Evolutionary conservation across 192 early-diverging fungal genomes (phyloP).

Genomic region (Podila clonocystis): DNA sequence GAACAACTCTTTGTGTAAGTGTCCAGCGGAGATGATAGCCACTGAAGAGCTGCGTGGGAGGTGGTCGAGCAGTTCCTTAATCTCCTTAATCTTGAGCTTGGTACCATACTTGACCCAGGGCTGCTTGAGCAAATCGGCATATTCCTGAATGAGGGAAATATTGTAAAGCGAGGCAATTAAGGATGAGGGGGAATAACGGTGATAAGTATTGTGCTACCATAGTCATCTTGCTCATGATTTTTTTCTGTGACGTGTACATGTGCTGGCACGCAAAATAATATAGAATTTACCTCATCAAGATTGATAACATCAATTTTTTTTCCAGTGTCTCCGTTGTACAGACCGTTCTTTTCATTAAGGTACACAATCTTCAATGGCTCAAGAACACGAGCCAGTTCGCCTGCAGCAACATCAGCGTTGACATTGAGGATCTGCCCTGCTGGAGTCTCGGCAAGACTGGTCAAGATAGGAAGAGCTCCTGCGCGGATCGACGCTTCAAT

Average conservation of each 20-base stretch:
- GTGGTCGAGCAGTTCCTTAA: constrained; percentile 95
- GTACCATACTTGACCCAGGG: constrained; percentile 98
- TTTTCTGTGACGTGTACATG: no score
- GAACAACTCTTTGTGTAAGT: constrained; percentile 99
- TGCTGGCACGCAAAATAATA: background rate
- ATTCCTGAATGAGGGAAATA: constrained; percentile 72
- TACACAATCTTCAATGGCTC: constrained; percentile 99
- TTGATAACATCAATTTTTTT: constrained; percentile 98
- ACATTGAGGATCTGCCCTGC: constrained; percentile 98
- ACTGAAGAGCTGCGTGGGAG: constrained; percentile 98
- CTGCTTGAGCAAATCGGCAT: constrained; percentile 92
- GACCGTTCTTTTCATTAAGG: constrained; percentile 97
- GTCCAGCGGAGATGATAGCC: constrained; percentile 98
- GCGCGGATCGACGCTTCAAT: constrained; percentile 95
- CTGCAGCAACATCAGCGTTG: constrained; percentile 98
- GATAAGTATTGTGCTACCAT: background rate
- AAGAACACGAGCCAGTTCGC: constrained; percentile 94
- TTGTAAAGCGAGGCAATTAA: constrained; percentile 9
- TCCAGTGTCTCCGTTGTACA: constrained; percentile 93
- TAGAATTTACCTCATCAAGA: constrained; percentile 86
- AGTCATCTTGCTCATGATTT: background rate
- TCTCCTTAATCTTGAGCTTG: constrained; percentile 97
- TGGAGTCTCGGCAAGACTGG: constrained; percentile 94
- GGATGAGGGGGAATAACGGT: background rate
- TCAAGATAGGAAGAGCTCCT: constrained; percentile 95